Percentiles rank a stretch among this genome's conserved stretches.
phyloP scores from a whole-genome alignment of 78 protist species.

The Mantamonas sphyraenae region DNA sequence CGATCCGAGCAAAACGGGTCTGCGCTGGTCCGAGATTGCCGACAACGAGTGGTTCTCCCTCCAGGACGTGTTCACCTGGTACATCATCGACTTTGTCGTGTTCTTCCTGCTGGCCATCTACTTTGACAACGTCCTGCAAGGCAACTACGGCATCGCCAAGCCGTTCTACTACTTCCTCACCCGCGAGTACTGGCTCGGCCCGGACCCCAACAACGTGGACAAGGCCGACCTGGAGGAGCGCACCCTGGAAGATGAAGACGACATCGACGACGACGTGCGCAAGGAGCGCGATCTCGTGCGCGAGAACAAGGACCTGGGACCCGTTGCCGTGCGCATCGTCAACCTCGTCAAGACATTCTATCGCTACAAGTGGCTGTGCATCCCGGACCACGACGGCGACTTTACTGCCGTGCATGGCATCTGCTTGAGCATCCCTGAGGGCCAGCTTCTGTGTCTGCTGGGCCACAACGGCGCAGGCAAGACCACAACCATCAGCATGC shows the following conservation, averaged over 20 bases:
- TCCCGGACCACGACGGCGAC: conserved; percentile 69
- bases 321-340: conserved; percentile 10
- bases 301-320: background rate
- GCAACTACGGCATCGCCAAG: conserved; percentile 12
- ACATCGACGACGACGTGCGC: conserved; percentile 10
- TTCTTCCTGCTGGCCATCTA: conserved; percentile 31
- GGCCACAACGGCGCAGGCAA: too few relatives aligned
- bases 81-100: conserved; percentile 27
- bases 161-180: background rate
- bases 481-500: conserved; percentile 74
- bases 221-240: background rate
- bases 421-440: background rate
- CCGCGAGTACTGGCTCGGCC: conserved; percentile 11
- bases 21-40: conserved; percentile 30
- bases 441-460: background rate
- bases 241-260: background rate
- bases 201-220: conserved; percentile 12
- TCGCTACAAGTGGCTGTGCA: background rate
- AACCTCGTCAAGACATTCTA: conserved; percentile 7
- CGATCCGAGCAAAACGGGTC: background rate
- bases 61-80: conserved; percentile 14
- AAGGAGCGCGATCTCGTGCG: background rate
- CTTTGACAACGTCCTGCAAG: conserved; percentile 39
- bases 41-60: conserved; percentile 16
- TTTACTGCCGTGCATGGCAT: too few relatives aligned